A percentile compares a stretch with the other conserved stretches of the same genome.
Conservation (phyloP, 1,284 basidiomycete species). For the Sporisorium iseilematis-ciliati region DNA sequence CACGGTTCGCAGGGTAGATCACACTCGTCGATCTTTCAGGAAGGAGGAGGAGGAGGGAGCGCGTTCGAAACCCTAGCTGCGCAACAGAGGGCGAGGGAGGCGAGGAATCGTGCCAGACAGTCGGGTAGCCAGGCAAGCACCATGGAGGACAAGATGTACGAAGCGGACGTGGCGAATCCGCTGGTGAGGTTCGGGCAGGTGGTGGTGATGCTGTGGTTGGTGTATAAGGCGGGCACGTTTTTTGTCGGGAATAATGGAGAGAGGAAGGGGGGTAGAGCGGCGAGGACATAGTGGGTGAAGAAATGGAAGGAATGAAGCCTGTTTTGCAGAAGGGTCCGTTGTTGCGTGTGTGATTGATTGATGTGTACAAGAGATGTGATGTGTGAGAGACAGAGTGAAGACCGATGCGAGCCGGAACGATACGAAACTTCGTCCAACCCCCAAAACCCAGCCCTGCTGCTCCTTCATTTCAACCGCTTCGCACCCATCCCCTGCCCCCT, state of each 20-base stretch:
- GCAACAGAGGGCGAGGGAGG: conserved; percentile 37
- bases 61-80: conserved; percentile 47
- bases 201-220: conserved; percentile 42
- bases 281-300: no score
- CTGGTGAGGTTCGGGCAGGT: conserved; percentile 61
- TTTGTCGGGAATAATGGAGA: conserved; percentile 21
- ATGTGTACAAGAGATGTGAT: no score
- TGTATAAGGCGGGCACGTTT: conserved; percentile 50
- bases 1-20: conserved; percentile 11
- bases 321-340: neutral
- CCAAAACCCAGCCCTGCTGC: no score
- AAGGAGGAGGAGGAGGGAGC: neutral
- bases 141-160: conserved; percentile 32
- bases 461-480: conserved; percentile 16
- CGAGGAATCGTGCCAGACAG: conserved; percentile 28
- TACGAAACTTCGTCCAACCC: no score
- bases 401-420: no score
- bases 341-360: neutral
- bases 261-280: neutral
- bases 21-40: conserved; percentile 22
- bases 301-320: no score
- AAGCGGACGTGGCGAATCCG: conserved; percentile 47
- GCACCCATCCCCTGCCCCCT: conserved; percentile 21
- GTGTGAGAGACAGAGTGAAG: no score
- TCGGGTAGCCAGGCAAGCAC: conserved; percentile 11